Evolutionary conservation across 177 flowering plant species (phyloP), one percentile per base, ranked within the genome.

Genomic region (Vitis hybrid): DNA sequence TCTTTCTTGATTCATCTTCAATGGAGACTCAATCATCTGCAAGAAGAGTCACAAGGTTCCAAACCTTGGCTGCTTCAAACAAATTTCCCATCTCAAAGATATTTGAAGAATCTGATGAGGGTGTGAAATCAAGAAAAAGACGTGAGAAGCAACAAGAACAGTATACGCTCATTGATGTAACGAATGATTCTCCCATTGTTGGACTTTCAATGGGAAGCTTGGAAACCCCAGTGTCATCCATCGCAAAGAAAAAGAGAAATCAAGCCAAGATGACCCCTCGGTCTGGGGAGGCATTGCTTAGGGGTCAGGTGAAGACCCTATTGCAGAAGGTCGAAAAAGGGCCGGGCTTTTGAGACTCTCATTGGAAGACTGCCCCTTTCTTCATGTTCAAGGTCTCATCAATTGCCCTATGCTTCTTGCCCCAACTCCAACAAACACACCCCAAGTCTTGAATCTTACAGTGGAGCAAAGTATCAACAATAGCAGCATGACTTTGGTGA

Each of bases 261-360:
- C 69, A 56, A 55, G 72, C 62, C 51, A 87, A 82, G 81, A 71
- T 52, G 17, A 94, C 97, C 0, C 98, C 97, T 5, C 92, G 96
- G 1, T 90, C 98, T 3, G 98, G 98, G 0, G 98, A 94, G 76
- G 89, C 90, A 7, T 66, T 92, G 62, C 81, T 94, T 6, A 79
- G 98, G 67, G 86, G 89, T 51, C 97, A 92, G 68, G 97, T 91
- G 26, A 91, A 91, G 80, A 83, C 85, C 54, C 87, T 94, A 1
- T 68, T 94, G 78, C 94, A 91, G 81, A 91, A 82, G 70, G 96
- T 92, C n/a, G 96, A 91, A 73, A 96, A 90, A 77, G 97, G 87
- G 71, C 85, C 6, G 94, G 82, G 72, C 66, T 90, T 40, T 73
- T 83, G 1, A 89, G 86, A 40, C 60, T 88, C 71, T 72, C 88